These are phyloP conservation scores for Elymus sibiricus DNA, from an alignment of 176 grass and related monocot genomes.

Conservation along the genomic window DNA sequence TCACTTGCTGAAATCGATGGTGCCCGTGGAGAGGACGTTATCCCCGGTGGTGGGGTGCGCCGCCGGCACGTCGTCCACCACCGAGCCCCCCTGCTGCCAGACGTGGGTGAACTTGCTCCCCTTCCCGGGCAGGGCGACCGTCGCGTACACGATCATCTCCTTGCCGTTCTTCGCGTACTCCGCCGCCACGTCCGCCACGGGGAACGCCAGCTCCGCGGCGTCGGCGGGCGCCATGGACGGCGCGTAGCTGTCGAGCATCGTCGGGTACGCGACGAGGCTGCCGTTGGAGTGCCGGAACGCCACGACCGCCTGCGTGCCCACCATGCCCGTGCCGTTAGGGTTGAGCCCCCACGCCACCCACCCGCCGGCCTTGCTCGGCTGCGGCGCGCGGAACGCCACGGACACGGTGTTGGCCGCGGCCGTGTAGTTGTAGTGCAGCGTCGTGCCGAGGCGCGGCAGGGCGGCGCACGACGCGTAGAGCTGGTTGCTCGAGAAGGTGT, in stretches of 20 bases:
- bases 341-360: constrained; percentile 93
- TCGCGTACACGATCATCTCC: constrained; percentile 86
- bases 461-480: constrained; percentile 55
- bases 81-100: constrained; percentile 69
- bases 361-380: constrained; percentile 23
- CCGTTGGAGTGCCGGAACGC: constrained; percentile 67
- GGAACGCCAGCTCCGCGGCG: constrained; percentile 22
- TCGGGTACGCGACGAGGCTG: constrained; percentile 70
- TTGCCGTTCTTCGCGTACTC: constrained; percentile 31
- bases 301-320: constrained; percentile 67
- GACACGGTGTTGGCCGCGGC: constrained; percentile 20
- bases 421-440: constrained; percentile 80
- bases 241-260: constrained; percentile 62
- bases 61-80: constrained; percentile 57
- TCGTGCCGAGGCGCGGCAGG: constrained; percentile 65
- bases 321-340: constrained; percentile 62
- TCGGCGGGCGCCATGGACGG: constrained; percentile 64
- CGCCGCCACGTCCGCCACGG: constrained; percentile 42
- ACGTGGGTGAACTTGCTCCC: constrained; percentile 76
- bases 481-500: constrained; percentile 65
- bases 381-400: constrained; percentile 78
- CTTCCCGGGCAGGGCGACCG: constrained; percentile 38
- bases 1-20: constrained; percentile 60
- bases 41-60: constrained; percentile 66
- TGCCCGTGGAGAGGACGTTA: constrained; percentile 60